phyloP scores from a whole-genome alignment of 805 yeast species.

The Starmera amethionina region DNA sequence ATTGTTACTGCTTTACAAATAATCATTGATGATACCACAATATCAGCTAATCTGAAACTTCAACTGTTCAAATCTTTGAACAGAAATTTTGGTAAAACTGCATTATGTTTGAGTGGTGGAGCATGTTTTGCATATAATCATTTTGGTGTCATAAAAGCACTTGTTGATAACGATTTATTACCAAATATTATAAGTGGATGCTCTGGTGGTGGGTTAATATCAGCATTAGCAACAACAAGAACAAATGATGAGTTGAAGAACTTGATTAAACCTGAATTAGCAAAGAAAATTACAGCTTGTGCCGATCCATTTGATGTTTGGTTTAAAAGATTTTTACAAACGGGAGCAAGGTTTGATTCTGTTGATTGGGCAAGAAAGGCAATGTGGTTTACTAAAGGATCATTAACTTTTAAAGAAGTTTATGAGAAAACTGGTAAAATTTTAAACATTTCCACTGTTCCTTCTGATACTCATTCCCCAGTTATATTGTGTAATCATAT shows the following conservation, averaged over 20 bases:
- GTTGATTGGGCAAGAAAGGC: constrained; percentile 63
- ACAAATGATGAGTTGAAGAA: constrained; percentile 54
- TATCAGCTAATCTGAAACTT: constrained; percentile 33
- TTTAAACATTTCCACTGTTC: constrained; percentile 68
- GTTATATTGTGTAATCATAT: constrained; percentile 68
- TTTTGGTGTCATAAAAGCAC: constrained; percentile 65
- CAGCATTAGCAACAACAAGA: constrained; percentile 61
- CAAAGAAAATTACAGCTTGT: constrained; percentile 59
- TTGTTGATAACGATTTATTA: constrained; percentile 53
- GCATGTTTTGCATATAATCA: constrained; percentile 73
- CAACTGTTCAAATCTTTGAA: constrained; percentile 46
- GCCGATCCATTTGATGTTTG: constrained; percentile 52
- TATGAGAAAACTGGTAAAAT: constrained; percentile 58
- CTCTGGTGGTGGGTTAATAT: constrained; percentile 73
- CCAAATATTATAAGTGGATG: constrained; percentile 72
- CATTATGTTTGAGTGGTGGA: constrained; percentile 69
- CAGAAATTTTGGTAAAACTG: constrained; percentile 62
- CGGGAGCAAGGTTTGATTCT: constrained; percentile 75
- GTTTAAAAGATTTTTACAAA: constrained; percentile 55
- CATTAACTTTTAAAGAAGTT: constrained; percentile 63
- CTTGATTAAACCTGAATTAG: constrained; percentile 47
- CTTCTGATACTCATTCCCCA: constrained; percentile 76
- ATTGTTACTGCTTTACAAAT: constrained; percentile 38
- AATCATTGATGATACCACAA: constrained; percentile 27
- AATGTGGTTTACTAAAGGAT: constrained; percentile 64